These are phyloP conservation scores for Galerina marginata DNA, from an alignment of 768 basidiomycete species.

Conservation along the genomic window DNA sequence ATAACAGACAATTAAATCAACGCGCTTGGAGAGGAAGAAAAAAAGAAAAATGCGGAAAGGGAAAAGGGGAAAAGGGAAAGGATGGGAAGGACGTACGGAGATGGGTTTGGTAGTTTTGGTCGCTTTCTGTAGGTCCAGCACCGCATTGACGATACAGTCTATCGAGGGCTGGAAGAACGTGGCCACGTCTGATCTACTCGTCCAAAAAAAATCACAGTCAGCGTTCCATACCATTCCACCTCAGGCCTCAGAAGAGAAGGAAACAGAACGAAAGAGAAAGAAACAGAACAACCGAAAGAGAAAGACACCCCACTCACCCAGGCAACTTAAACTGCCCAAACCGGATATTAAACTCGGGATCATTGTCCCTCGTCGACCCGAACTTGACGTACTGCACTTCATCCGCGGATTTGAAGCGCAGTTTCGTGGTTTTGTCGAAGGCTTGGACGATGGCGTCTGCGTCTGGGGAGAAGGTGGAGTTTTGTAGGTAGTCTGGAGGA, in stretches of 20 bases:
- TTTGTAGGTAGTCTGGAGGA: conserved; percentile 39
- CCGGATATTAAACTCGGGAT: conserved; percentile 43
- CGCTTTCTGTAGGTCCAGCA: conserved; percentile 29
- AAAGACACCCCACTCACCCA: conserved; percentile 26
- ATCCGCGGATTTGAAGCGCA: conserved; percentile 41
- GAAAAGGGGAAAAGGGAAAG: no score
- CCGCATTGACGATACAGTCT: conserved; percentile 38
- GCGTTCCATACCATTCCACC: no score
- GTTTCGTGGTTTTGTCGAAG: conserved; percentile 56
- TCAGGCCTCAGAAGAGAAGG: no score
- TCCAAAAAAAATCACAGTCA: no score
- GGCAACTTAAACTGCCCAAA: conserved; percentile 52
- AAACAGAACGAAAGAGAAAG: no score
- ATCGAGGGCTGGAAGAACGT: conserved; percentile 44
- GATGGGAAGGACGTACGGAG: conserved; percentile 30
- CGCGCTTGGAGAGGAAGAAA: no score
- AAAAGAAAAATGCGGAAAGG: no score
- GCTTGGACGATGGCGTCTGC: conserved; percentile 43
- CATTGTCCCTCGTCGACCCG: conserved; percentile 49
- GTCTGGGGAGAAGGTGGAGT: conserved; percentile 47
- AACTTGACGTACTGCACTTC: conserved; percentile 54
- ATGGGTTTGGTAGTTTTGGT: conserved; percentile 30
- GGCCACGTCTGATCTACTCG: conserved; percentile 36
- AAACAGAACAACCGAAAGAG: no score
- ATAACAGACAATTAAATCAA: background rate